A percentile compares a stretch with the other conserved stretches of the same genome.
Conservation (phyloP, 2,329 filamentous ascomycete genomes). For the Didymella arachidicola region DNA sequence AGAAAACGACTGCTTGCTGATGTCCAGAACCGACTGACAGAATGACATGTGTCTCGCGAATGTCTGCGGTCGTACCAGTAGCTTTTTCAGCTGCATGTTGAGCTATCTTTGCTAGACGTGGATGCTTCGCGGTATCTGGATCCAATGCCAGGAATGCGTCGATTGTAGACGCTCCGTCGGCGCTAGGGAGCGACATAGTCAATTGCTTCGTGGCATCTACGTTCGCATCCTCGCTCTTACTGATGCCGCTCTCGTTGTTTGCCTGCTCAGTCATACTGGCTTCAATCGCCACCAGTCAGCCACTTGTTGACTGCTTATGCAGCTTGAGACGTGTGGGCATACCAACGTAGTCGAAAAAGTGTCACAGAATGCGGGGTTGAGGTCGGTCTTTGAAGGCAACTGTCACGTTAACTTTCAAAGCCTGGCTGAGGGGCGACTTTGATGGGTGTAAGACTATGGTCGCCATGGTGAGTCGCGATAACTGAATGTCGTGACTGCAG, state of each 20-base stretch:
- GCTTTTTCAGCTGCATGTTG: constrained; percentile 18
- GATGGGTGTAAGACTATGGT: background rate
- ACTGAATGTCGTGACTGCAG: constrained; percentile 14
- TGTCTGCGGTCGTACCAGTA: constrained; percentile 9
- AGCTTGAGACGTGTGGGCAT: background rate
- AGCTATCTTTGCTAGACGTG: constrained; percentile 28
- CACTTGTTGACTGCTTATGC: background rate
- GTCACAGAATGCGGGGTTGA: background rate
- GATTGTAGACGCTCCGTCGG: constrained; percentile 15
- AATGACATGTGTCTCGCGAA: constrained; percentile 52
- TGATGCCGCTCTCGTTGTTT: background rate
- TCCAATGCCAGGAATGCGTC: constrained; percentile 23
- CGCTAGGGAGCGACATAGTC: constrained; percentile 17
- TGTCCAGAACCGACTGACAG: constrained; percentile 57
- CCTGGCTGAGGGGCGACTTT: background rate
- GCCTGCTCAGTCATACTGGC: constrained; percentile 17
- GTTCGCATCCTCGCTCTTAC: constrained; percentile 5
- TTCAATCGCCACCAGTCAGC: background rate
- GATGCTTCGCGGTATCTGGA: constrained; percentile 26
- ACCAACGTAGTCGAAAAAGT: background rate
- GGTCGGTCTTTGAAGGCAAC: background rate
- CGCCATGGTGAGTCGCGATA: constrained; percentile 14
- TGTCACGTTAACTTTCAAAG: background rate
- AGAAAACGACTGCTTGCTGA: constrained; percentile 52
- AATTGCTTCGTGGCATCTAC: constrained; percentile 7